Evolutionary conservation across 164 flowering plant genomes (phyloP).

Genomic region (Chimonanthus praecox): DNA sequence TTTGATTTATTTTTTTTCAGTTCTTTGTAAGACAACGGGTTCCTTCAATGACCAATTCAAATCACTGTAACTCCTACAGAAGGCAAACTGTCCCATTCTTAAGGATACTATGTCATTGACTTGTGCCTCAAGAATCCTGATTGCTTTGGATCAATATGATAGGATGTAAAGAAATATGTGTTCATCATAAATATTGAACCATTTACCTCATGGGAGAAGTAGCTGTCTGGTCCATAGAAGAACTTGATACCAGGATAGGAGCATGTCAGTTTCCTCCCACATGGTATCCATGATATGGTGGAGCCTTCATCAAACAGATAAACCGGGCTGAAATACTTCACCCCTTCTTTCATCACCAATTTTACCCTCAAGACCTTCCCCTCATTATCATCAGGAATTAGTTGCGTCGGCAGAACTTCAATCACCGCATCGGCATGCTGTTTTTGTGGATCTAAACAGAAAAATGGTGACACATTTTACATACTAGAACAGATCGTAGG

Average conservation of each 20-base stretch:
- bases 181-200: background rate
- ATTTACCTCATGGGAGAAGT: conserved; percentile 77
- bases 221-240: conserved; percentile 74
- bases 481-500: too few relatives aligned
- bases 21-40: conserved; percentile 38
- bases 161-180: background rate
- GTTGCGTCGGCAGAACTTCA: conserved; percentile 85
- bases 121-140: too few relatives aligned
- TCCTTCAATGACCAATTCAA: conserved; percentile 29
- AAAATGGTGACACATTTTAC: conserved; percentile 5
- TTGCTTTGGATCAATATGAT: background rate
- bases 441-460: conserved; percentile 80
- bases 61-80: conserved; percentile 14
- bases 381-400: conserved; percentile 89
- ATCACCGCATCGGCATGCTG: conserved; percentile 96
- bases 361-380: conserved; percentile 86
- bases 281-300: conserved; percentile 93
- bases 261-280: conserved; percentile 94
- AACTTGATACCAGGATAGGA: conserved; percentile 98
- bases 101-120: background rate
- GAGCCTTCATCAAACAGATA: conserved; percentile 98
- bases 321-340: conserved; percentile 73
- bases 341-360: conserved; percentile 91
- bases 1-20: conserved; percentile 45
- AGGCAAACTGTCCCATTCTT: conserved; percentile 93